phyloP scores from a whole-genome alignment of 177 flowering plant genomes.

The Vitis hybrid region DNA sequence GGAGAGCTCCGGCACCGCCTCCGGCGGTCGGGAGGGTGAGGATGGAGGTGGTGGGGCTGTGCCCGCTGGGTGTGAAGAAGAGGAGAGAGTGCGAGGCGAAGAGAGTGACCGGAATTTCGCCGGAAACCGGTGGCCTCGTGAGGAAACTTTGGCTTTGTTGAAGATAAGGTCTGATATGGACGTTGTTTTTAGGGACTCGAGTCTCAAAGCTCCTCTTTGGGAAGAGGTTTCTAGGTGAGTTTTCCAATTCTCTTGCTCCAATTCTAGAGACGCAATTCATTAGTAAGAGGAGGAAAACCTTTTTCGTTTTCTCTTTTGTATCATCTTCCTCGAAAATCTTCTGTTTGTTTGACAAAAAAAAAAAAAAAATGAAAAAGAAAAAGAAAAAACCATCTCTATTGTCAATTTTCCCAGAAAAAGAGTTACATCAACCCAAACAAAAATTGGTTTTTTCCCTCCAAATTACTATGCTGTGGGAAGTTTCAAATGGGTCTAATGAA shows the following conservation, averaged over 20 bases:
- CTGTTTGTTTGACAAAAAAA: not conserved
- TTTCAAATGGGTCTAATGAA: not conserved
- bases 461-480: not conserved
- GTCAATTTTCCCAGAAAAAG: not conserved
- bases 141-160: constrained; percentile 85
- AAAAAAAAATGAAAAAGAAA: not conserved
- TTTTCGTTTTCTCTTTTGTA: too few species aligned
- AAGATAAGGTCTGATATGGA: constrained; percentile 92
- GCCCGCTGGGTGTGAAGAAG: constrained; percentile 7
- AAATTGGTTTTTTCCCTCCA: too few species aligned
- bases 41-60: constrained; percentile 13
- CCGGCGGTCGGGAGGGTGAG: constrained; percentile 5
- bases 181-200: constrained; percentile 63
- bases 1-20: constrained; percentile 8
- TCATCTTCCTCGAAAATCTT: too few species aligned
- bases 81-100: constrained; percentile 9
- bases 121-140: constrained; percentile 90
- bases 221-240: constrained; percentile 80
- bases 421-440: not conserved
- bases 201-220: constrained; percentile 84
- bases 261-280: too few species aligned
- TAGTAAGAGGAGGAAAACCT: too few species aligned
- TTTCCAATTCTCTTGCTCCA: not conserved
- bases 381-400: not conserved
- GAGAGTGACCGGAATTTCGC: constrained; percentile 45